Conservation (phyloP, 495 filamentous ascomycete species). For the Endocarpon pusillum region DNA sequence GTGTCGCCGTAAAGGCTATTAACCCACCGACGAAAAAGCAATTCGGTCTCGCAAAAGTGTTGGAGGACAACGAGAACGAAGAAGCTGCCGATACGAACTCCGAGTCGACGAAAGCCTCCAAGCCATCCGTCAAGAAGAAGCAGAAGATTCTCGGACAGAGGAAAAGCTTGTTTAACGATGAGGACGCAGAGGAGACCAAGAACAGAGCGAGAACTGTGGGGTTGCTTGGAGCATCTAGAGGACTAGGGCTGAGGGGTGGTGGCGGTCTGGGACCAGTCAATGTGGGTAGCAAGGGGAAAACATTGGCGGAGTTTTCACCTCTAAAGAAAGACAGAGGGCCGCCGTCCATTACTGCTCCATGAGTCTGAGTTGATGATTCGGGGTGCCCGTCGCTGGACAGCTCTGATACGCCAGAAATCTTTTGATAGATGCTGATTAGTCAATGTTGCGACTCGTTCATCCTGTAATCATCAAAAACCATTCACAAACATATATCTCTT, state of each 20-base stretch:
- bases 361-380: too few relatives aligned
- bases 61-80: constrained; percentile 23
- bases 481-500: too few relatives aligned
- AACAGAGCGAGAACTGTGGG: constrained; percentile 15
- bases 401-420: too few relatives aligned
- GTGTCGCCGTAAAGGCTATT: constrained; percentile 13
- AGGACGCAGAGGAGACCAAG: constrained; percentile 37
- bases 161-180: constrained; percentile 59
- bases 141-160: constrained; percentile 48
- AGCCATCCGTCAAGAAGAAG: constrained; percentile 47
- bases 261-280: constrained; percentile 1
- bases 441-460: too few relatives aligned
- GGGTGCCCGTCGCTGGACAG: too few relatives aligned
- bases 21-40: constrained; percentile 12
- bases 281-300: not conserved
- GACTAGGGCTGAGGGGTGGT: constrained; percentile 6
- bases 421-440: too few relatives aligned
- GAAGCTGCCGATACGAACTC: constrained; percentile 1
- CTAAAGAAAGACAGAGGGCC: constrained; percentile 61
- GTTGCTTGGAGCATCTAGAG: constrained; percentile 12
- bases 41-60: constrained; percentile 27
- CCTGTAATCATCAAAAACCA: too few relatives aligned
- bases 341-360: constrained; percentile 30
- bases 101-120: constrained; percentile 1
- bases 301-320: constrained; percentile 46